Conservation (phyloP, 2,329 filamentous ascomycete species). For the Didymosphaeria variabile region DNA sequence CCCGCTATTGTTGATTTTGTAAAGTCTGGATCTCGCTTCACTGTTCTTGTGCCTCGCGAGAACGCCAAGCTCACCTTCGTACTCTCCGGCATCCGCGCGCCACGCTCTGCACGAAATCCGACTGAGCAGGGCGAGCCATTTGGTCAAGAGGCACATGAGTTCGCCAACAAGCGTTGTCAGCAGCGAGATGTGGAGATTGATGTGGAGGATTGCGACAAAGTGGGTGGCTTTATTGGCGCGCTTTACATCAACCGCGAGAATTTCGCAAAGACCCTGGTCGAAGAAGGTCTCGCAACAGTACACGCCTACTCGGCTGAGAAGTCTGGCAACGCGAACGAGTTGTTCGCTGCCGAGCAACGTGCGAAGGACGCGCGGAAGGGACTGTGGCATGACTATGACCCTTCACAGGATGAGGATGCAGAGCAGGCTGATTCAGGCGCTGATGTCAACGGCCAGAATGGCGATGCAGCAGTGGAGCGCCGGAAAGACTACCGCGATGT, state of each 20-base stretch:
- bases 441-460: conserved; percentile 57
- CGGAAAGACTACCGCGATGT: conserved; percentile 95
- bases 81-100: conserved; percentile 89
- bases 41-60: conserved; percentile 88
- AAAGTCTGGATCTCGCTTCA: conserved; percentile 96
- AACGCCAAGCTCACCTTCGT: conserved; percentile 95
- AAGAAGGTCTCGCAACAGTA: conserved; percentile 91
- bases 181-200: conserved; percentile 97
- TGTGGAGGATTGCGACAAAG: conserved; percentile 93
- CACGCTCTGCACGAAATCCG: conserved; percentile 81
- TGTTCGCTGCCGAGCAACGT: conserved; percentile 84
- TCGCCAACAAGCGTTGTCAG: conserved; percentile 86
- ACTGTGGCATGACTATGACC: conserved; percentile 94
- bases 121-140: conserved; percentile 90
- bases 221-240: conserved; percentile 95
- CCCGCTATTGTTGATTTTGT: conserved; percentile 96
- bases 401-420: conserved; percentile 78
- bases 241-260: conserved; percentile 94
- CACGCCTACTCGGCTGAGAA: conserved; percentile 97
- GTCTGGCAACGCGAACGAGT: conserved; percentile 85
- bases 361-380: conserved; percentile 91
- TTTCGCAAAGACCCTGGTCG: conserved; percentile 90
- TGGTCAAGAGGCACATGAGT: conserved; percentile 91
- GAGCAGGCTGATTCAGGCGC: conserved; percentile 59
- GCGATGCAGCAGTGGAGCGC: conserved; percentile 65